Conservation (phyloP, 495 filamentous ascomycete species). For the Penicillium pancosmium region DNA sequence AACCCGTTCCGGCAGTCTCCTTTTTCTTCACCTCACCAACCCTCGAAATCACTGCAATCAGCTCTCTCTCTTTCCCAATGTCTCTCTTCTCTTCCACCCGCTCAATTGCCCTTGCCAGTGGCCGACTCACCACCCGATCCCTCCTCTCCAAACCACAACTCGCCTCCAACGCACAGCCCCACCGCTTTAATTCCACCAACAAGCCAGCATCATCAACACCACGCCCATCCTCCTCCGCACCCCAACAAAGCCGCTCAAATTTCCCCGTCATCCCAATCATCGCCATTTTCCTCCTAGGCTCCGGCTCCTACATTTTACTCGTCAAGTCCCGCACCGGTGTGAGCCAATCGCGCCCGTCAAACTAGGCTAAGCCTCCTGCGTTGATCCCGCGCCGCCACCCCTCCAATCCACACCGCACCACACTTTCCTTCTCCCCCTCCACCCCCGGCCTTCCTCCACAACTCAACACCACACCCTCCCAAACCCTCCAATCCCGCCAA, state of each 20-base stretch:
- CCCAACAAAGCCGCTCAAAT: constrained; percentile 43
- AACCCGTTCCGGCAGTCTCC: too few relatives aligned
- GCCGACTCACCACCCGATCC: constrained; percentile 11
- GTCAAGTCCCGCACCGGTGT: constrained; percentile 58
- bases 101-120: neutral
- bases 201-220: constrained; percentile 20
- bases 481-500: constrained; percentile 8
- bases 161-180: constrained; percentile 12
- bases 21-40: too few relatives aligned
- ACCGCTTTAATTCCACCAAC: constrained; percentile 27
- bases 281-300: constrained; percentile 58
- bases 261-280: constrained; percentile 70
- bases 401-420: constrained; percentile 8
- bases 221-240: constrained; percentile 24
- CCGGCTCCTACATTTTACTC: constrained; percentile 62
- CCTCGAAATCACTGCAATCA: neutral
- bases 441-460: neutral
- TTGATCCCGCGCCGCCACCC: constrained; percentile 17
- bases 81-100: constrained; percentile 1
- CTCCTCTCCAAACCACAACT: constrained; percentile 22
- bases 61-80: neutral
- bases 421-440: neutral
- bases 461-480: neutral
- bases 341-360: constrained; percentile 15
- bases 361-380: constrained; percentile 11